phyloP scores from a whole-genome alignment of 1,284 basidiomycete genomes.

The Irpex sp. region DNA sequence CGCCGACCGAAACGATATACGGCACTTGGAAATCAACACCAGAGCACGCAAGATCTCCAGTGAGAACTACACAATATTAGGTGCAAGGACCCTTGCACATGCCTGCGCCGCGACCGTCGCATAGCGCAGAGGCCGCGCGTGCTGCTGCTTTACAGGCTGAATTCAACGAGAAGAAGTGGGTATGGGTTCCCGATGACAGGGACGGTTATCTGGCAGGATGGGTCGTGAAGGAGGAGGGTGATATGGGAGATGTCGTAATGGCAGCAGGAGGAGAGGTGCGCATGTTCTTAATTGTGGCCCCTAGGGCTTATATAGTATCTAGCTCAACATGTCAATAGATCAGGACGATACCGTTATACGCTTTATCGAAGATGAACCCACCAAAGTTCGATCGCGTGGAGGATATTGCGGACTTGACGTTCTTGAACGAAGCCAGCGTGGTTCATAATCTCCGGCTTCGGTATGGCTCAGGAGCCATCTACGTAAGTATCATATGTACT shows the following conservation, averaged over 20 bases:
- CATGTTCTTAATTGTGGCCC: background rate
- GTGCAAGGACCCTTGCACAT: slow-evolving; percentile 26
- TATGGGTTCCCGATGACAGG: slow-evolving; percentile 89
- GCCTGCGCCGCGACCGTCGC: slow-evolving; percentile 53
- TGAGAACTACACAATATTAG: background rate
- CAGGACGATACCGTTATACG: slow-evolving; percentile 72
- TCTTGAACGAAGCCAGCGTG: slow-evolving; percentile 97
- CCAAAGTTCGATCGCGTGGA: slow-evolving; percentile 98
- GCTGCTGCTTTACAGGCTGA: slow-evolving; percentile 89
- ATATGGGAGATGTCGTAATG: slow-evolving; percentile 77
- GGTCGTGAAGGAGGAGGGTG: slow-evolving; percentile 83
- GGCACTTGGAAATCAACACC: background rate
- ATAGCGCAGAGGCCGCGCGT: slow-evolving; percentile 67
- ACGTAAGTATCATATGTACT: slow-evolving; percentile 58
- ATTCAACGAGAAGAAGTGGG: slow-evolving; percentile 97
- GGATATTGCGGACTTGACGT: slow-evolving; percentile 98
- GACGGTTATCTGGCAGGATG: slow-evolving; percentile 90
- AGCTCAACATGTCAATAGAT: slow-evolving; percentile 39
- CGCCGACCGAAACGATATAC: background rate
- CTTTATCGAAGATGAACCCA: slow-evolving; percentile 94
- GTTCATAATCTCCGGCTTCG: slow-evolving; percentile 94
- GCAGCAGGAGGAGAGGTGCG: slow-evolving; percentile 74
- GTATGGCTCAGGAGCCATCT: slow-evolving; percentile 92
- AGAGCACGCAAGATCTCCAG: background rate
- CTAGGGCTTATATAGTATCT: background rate